Evolutionary conservation across 1,284 basidiomycete species (phyloP), one percentile per base, ranked within the genome.

Genomic region (Leccinum pachyderme): DNA sequence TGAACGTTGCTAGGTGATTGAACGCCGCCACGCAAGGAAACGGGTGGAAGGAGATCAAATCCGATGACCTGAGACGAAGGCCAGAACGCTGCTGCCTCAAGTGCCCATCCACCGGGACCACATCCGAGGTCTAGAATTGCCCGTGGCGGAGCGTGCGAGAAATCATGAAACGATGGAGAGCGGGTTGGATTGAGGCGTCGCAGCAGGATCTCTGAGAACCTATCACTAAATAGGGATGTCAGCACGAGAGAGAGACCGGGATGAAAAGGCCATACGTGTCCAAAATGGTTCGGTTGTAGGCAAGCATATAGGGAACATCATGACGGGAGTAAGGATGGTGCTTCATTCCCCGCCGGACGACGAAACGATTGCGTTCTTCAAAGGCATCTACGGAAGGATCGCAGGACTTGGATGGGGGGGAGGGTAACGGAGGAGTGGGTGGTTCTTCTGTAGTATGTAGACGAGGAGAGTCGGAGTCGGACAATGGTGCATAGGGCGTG

Each of bases 111-210:
- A 1, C 87, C 87, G 51, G 78, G 64, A 5, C 88, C 88, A 69
- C 87, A 89, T 6, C 88, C 88, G 15, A 91, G 71, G 63, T 90
- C 88, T 9, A 91, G 77, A 28, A 86, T 81, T n/a, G 72, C 71
- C 2, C 67, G 60, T 1, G 87, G 87, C 2, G 76, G 75, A 27
- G 72, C 74, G 43, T 75, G 74, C n/a, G 74, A 71, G 59, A 80
- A 83, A 58, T 81, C 72, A 53, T 81, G 75, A 61, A 90, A 89
- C 5, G 79, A 80, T 0, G 86, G 87, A 0, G 75, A 76, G 8
- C 75, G 73, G 7, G 71, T 74, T 2, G 74, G 67, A 50, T 76
- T 80, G 27, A 87, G 71, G 31, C 78, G 78, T 39, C 74, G 76
- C 27, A 87, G 60, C 5, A 89, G 70, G 9, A 76, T 64, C 58